phyloP scores from a whole-genome alignment of 2,329 filamentous ascomycete genomes.

The Alternaria ethzedia region DNA sequence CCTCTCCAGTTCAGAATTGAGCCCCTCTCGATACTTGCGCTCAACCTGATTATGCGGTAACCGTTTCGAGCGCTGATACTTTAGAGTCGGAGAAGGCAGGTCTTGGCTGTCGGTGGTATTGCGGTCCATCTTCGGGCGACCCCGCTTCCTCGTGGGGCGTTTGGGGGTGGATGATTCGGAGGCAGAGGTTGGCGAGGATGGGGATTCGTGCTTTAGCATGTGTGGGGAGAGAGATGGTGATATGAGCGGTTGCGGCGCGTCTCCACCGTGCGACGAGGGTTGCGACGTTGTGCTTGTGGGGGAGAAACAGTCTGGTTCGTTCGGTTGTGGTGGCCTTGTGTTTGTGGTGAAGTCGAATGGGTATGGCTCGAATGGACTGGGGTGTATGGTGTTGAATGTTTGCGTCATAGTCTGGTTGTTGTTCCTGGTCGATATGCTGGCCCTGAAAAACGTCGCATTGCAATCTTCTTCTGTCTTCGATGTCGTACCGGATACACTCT shows the following conservation, averaged over 20 bases:
- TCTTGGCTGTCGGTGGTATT: slow-evolving; percentile 19
- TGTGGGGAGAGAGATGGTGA: slow-evolving; percentile 37
- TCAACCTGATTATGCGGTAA: slow-evolving; percentile 48
- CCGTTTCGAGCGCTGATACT: slow-evolving; percentile 27
- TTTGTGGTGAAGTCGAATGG: slow-evolving; percentile 28
- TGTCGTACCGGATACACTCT: slow-evolving; percentile 23
- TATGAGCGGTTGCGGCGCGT: slow-evolving; percentile 28
- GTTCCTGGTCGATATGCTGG: slow-evolving; percentile 20
- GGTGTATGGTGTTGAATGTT: slow-evolving; percentile 26
- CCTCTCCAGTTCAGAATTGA: slow-evolving; percentile 41
- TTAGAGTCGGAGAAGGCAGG: slow-evolving; percentile 11
- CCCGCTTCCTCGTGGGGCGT: slow-evolving; percentile 39
- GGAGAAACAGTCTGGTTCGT: slow-evolving; percentile 25
- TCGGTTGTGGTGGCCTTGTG: slow-evolving; percentile 16
- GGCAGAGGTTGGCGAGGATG: slow-evolving; percentile 21
- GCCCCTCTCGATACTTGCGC: slow-evolving; percentile 36
- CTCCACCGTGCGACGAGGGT: slow-evolving; percentile 44
- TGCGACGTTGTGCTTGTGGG: slow-evolving; percentile 30
- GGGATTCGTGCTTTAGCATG: slow-evolving; percentile 41
- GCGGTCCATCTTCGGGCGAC: slow-evolving; percentile 40
- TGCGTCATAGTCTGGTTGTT: slow-evolving; percentile 19
- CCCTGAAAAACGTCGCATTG: slow-evolving; percentile 22
- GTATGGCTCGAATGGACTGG: slow-evolving; percentile 27
- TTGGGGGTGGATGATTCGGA: slow-evolving; percentile 32
- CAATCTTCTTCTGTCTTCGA: slow-evolving; percentile 21